phyloP scores from a whole-genome alignment of 2,329 filamentous ascomycete genomes.

The Plectosphaerella sp. region DNA sequence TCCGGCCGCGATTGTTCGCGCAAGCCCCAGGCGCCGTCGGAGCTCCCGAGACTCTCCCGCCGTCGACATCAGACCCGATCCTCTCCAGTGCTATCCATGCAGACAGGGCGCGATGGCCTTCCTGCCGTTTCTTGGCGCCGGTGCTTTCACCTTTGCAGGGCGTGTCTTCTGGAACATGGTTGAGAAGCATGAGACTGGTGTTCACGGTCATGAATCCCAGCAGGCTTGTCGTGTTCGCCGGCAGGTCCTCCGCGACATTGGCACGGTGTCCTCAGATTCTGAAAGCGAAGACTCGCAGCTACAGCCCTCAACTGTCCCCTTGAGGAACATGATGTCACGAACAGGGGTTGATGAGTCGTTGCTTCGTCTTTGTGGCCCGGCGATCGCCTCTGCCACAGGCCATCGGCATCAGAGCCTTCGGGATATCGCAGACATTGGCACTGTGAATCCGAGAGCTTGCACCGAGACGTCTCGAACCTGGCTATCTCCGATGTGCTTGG shows the following conservation, averaged over 20 bases:
- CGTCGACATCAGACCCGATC: slow-evolving; percentile 15
- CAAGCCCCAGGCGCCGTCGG: background rate
- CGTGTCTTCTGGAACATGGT: slow-evolving; percentile 20
- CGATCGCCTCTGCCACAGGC: no score
- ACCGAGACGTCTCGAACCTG: background rate
- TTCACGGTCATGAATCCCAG: slow-evolving; percentile 6
- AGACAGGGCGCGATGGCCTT: slow-evolving; percentile 13
- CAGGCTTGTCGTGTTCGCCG: slow-evolving; percentile 2
- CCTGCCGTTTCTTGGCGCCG: slow-evolving; percentile 18
- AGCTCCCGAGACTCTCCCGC: background rate
- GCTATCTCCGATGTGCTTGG: slow-evolving; percentile 5
- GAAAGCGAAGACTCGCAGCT: no score
- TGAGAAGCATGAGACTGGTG: slow-evolving; percentile 15
- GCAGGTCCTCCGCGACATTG: background rate
- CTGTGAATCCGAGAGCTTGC: background rate
- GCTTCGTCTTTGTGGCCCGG: slow-evolving; percentile 1
- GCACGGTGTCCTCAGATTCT: no score
- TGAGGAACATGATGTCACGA: background rate
- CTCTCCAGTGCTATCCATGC: slow-evolving; percentile 12
- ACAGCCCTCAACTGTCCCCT: no score
- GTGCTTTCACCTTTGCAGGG: slow-evolving; percentile 17
- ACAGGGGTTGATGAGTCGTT: slow-evolving; percentile 4
- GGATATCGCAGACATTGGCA: no score
- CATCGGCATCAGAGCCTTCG: no score
- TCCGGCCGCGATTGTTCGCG: no score